These are phyloP conservation scores for Penicillium turbatum DNA, from an alignment of 495 filamentous ascomycete species.

Conservation along the genomic window DNA sequence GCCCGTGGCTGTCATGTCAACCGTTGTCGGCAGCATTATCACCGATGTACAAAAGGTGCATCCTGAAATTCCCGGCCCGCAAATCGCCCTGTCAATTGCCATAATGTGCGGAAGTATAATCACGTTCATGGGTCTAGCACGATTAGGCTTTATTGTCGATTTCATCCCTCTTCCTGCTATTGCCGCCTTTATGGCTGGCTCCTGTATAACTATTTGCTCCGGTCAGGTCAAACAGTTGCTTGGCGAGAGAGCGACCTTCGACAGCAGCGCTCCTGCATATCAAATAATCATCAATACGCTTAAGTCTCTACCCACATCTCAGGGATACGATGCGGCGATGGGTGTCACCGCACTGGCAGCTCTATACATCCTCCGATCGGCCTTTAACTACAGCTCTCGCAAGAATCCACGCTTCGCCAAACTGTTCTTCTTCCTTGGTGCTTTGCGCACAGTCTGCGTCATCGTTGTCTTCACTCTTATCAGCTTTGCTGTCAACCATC, in stretches of 20 bases:
- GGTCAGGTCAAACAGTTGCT: constrained; percentile 81
- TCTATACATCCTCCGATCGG: constrained; percentile 71
- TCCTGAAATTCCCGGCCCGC: constrained; percentile 52
- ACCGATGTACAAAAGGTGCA: constrained; percentile 47
- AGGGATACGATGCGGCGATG: constrained; percentile 74
- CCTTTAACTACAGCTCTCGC: constrained; percentile 57
- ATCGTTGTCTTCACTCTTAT: constrained; percentile 87
- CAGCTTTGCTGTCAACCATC: constrained; percentile 70
- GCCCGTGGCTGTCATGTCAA: constrained; percentile 93
- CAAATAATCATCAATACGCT: constrained; percentile 78
- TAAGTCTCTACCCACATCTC: constrained; percentile 61
- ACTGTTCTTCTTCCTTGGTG: constrained; percentile 80
- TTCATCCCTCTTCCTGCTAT: constrained; percentile 87
- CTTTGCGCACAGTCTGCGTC: constrained; percentile 80
- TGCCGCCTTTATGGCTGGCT: constrained; percentile 93
- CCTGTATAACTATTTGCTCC: constrained; percentile 78
- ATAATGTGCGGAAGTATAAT: constrained; percentile 75
- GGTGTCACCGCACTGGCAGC: constrained; percentile 77
- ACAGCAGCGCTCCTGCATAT: constrained; percentile 71
- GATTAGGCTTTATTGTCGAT: constrained; percentile 86
- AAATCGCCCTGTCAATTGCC: constrained; percentile 72
- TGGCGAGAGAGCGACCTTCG: constrained; percentile 66
- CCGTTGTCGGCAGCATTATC: constrained; percentile 74
- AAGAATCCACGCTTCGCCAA: constrained; percentile 64
- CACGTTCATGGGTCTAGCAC: constrained; percentile 67